Percentiles rank a stretch among this genome's conserved stretches.
Conservation (phyloP, 495 filamentous ascomycete species). For the Podospora anserina region DNA sequence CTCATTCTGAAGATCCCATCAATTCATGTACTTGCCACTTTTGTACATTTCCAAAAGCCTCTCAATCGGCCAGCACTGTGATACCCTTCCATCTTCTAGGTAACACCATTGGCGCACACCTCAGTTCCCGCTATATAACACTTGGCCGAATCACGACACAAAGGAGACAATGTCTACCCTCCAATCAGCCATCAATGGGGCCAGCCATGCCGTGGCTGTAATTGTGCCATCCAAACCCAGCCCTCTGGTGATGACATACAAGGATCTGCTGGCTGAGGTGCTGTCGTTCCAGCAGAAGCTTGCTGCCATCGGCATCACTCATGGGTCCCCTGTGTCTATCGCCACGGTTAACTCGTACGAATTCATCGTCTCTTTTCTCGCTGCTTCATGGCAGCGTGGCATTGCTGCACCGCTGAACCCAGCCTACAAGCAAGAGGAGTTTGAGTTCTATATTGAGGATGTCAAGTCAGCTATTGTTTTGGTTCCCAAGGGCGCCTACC, state of each 20-base stretch:
- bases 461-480: slow-evolving; percentile 70
- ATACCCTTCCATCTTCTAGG: slow-evolving; percentile 4
- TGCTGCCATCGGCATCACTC: slow-evolving; percentile 63
- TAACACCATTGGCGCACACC: slow-evolving; percentile 7
- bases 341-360: slow-evolving; percentile 75
- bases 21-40: background rate
- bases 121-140: background rate
- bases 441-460: slow-evolving; percentile 87
- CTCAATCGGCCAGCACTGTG: slow-evolving; percentile 5
- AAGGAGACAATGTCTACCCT: slow-evolving; percentile 30
- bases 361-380: slow-evolving; percentile 79
- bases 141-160: background rate
- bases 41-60: background rate
- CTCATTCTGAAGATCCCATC: background rate
- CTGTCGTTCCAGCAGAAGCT: slow-evolving; percentile 67
- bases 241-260: slow-evolving; percentile 61
- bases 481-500: slow-evolving; percentile 65
- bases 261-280: slow-evolving; percentile 58
- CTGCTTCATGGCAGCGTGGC: slow-evolving; percentile 69
- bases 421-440: slow-evolving; percentile 80
- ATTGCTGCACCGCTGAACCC: slow-evolving; percentile 80
- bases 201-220: slow-evolving; percentile 50
- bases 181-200: slow-evolving; percentile 44
- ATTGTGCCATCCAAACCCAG: slow-evolving; percentile 61
- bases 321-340: slow-evolving; percentile 67